phyloP scores from a whole-genome alignment of 768 basidiomycete genomes.

The Mycena metata region DNA sequence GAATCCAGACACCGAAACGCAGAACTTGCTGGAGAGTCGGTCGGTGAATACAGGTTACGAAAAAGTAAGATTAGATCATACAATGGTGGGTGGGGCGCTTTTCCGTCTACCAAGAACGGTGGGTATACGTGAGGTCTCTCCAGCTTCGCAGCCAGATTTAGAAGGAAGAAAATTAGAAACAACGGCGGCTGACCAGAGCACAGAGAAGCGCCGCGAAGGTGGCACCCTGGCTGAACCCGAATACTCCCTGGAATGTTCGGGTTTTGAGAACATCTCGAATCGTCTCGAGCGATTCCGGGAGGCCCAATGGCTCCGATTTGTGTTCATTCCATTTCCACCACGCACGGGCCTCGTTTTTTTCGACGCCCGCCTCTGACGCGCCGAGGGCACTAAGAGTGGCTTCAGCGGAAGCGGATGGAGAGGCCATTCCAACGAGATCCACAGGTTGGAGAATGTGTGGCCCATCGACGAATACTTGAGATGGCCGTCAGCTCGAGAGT shows the following conservation, averaged over 20 bases:
- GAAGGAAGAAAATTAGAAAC: background rate
- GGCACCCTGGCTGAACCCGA: constrained; percentile 69
- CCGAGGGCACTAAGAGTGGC: constrained; percentile 44
- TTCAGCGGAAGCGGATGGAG: constrained; percentile 25
- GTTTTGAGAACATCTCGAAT: constrained; percentile 70
- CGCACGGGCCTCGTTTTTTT: constrained; percentile 62
- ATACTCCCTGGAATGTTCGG: constrained; percentile 72
- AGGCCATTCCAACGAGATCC: constrained; percentile 59
- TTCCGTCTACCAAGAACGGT: constrained; percentile 72
- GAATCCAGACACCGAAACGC: constrained; percentile 84
- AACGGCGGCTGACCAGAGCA: constrained; percentile 67
- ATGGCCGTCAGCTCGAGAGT: constrained; percentile 1
- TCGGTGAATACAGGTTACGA: background rate
- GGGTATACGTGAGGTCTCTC: constrained; percentile 67
- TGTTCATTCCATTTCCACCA: constrained; percentile 79
- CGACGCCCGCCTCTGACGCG: constrained; percentile 55
- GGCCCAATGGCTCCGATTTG: constrained; percentile 64
- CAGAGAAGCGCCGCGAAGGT: constrained; percentile 79
- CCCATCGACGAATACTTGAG: constrained; percentile 79
- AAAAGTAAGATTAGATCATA: constrained; percentile 43
- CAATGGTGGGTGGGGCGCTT: constrained; percentile 83
- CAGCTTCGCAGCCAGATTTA: constrained; percentile 50
- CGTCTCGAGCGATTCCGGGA: constrained; percentile 67
- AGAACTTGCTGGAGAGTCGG: constrained; percentile 67
- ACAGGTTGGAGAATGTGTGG: constrained; percentile 76